Percentiles rank a stretch among this genome's conserved stretches.
phyloP scores from a whole-genome alignment of 805 yeast genomes.

The Ogataea pilisensis region DNA sequence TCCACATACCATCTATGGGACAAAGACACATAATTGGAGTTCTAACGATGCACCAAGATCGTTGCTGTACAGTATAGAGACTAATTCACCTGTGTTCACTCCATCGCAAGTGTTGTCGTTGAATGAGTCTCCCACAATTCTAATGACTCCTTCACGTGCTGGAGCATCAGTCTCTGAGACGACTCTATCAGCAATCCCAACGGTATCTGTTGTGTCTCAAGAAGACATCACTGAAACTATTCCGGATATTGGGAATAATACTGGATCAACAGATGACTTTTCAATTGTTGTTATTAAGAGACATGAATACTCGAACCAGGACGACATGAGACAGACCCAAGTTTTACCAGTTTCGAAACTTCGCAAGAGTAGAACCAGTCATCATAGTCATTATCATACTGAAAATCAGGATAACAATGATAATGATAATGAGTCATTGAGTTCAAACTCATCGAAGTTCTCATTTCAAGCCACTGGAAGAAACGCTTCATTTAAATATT shows the following conservation, averaged over 20 bases:
- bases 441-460: conserved; percentile 25
- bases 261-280: conserved; percentile 19
- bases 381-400: background rate
- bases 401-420: conserved; percentile 1
- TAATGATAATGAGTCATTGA: conserved; percentile 8
- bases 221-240: background rate
- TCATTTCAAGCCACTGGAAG: conserved; percentile 35
- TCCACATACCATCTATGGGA: conserved; percentile 28
- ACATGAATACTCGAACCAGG: background rate
- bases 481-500: conserved; percentile 34
- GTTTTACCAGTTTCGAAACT: background rate
- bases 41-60: conserved; percentile 18
- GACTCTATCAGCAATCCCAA: too few relatives aligned
- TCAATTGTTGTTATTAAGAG: conserved; percentile 21
- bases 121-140: background rate
- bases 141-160: too few relatives aligned
- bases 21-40: conserved; percentile 30
- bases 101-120: background rate
- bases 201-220: background rate
- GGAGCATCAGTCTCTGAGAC: too few relatives aligned
- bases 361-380: background rate
- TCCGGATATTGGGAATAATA: too few relatives aligned
- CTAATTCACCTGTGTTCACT: background rate
- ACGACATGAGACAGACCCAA: background rate
- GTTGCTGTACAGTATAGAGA: conserved; percentile 7